A percentile compares a stretch with the other conserved stretches of the same genome.
These are phyloP conservation scores for Trichopus zeylanicus DNA, from an alignment of 116 monocot genomes.

Conservation along the genomic window DNA sequence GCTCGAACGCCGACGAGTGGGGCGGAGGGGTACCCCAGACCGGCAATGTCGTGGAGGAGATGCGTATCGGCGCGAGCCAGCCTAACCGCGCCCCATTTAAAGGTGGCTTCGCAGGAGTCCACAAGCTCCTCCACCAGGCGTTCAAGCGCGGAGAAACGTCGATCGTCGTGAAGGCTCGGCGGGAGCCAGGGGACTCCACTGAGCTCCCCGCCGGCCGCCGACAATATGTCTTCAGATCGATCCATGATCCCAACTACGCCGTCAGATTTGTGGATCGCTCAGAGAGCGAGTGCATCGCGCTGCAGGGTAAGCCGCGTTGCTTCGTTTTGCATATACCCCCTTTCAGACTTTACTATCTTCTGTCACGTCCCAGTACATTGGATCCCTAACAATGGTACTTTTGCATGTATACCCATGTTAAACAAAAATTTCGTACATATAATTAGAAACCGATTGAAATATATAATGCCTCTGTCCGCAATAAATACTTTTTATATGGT, in stretches of 20 bases:
- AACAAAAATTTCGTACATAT: too few species aligned
- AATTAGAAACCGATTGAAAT: too few species aligned
- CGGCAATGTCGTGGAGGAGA: constrained; percentile 51
- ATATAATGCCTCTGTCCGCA: too few species aligned
- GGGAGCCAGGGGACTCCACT: constrained; percentile 18
- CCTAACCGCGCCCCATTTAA: constrained; percentile 41
- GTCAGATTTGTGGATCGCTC: constrained; percentile 44
- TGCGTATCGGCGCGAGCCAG: constrained; percentile 23
- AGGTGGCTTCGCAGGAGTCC: constrained; percentile 36
- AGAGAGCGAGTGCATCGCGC: constrained; percentile 48
- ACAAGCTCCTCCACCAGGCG: constrained; percentile 52
- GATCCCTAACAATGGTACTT: too few species aligned
- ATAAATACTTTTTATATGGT: too few species aligned
- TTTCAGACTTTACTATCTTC: too few species aligned
- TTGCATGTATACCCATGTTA: too few species aligned
- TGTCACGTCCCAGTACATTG: too few species aligned
- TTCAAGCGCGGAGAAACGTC: constrained; percentile 60
- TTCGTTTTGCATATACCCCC: too few species aligned
- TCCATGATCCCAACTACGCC: constrained; percentile 60
- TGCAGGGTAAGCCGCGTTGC: constrained; percentile 49
- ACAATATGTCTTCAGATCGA: constrained; percentile 34
- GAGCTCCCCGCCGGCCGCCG: constrained; percentile 3
- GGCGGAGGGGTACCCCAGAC: constrained; percentile 26
- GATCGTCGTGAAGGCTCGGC: constrained; percentile 18
- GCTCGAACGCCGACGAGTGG: constrained; percentile 44